Base-by-base conservation (phyloP, 2,329 filamentous ascomycete species). In the Sporothrix mexicana region DNA sequence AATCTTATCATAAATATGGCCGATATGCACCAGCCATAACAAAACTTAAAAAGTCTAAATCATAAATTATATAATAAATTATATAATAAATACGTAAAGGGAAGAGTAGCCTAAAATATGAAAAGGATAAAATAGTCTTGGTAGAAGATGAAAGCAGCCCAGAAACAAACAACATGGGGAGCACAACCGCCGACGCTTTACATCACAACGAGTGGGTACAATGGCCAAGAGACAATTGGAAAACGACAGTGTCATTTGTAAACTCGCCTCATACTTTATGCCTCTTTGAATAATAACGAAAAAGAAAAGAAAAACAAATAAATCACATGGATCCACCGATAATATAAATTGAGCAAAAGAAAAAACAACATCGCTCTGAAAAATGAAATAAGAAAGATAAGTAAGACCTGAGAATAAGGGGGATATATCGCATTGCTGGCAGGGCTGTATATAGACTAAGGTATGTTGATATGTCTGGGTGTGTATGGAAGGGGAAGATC, bases 341-440 rank as follows among this genome's bases (percentile, higher is more conserved):
- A 20, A 12, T 5, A 20, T 49, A 51, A 10, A 66, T 25, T 23
- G n/a, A 15, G 36, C 36, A 64, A 15, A 15, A 20, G 23, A 36
- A 36, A 49, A 15, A 53, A 15, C 53, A 67, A 51, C 13, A 23
- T 10, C 9, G 23, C 59, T n/a, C 25, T n/a, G 20, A 51, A n/a
- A 64, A 61, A 57, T 2, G 4, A 64, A 53, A 36, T 36, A 53
- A 51, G 20, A 20, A 13, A 25, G 15, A 49, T 67, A 53, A 51
- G 20, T 43, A 13, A 25, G 15, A 15, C 30, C 7, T 47, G 25
- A 20, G 47, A 47, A 51, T 23, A 53, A 68, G 12, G 47, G 47
- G 70, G 68, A 64, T 74, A 74, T 74, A 70, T 74, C 47, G 72
- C 51, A 30, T 47, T 59, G 57, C 72, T 51, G 43, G 47, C 72